Evolutionary conservation across 1,284 basidiomycete genomes (phyloP).

Genomic region (Ustilago trichophora): DNA sequence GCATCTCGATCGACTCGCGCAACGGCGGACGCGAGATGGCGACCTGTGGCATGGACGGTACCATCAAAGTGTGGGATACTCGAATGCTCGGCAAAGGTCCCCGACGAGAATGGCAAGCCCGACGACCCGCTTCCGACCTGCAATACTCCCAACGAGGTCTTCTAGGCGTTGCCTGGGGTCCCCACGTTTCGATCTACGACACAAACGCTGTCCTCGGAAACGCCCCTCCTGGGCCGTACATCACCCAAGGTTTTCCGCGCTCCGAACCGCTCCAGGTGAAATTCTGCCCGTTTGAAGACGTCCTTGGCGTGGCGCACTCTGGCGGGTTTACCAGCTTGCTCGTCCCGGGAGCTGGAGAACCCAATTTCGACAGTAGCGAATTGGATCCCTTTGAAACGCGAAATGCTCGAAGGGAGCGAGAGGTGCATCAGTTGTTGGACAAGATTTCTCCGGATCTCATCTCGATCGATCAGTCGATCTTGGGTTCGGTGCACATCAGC

Average conservation of each 20-base stretch:
- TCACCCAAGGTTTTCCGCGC: constrained; percentile 60
- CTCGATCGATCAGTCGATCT: constrained; percentile 82
- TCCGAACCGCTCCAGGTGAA: constrained; percentile 76
- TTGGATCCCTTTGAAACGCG: constrained; percentile 93
- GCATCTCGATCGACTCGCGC: constrained; percentile 80
- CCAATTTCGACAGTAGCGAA: constrained; percentile 92
- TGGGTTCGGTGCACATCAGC: constrained; percentile 60
- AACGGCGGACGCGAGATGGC: constrained; percentile 86
- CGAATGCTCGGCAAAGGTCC: constrained; percentile 86
- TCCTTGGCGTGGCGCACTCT: constrained; percentile 78
- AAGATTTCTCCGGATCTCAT: constrained; percentile 97
- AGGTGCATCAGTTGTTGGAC: constrained; percentile 88
- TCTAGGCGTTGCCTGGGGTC: constrained; percentile 82
- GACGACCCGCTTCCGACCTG: constrained; percentile 68
- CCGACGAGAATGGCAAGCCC: constrained; percentile 80
- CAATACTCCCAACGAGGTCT: constrained; percentile 76
- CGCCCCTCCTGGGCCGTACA: constrained; percentile 70
- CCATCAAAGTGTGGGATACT: constrained; percentile 93
- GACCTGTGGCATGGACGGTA: constrained; percentile 86
- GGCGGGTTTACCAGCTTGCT: constrained; percentile 83
- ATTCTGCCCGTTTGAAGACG: constrained; percentile 87
- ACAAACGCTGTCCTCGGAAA: constrained; percentile 45
- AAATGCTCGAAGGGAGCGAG: constrained; percentile 83
- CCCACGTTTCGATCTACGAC: constrained; percentile 75
- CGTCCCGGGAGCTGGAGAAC: constrained; percentile 90